These are phyloP conservation scores for Cymbomonas tetramitiformis DNA, from an alignment of 139 green algal species.

Conservation along the genomic window DNA sequence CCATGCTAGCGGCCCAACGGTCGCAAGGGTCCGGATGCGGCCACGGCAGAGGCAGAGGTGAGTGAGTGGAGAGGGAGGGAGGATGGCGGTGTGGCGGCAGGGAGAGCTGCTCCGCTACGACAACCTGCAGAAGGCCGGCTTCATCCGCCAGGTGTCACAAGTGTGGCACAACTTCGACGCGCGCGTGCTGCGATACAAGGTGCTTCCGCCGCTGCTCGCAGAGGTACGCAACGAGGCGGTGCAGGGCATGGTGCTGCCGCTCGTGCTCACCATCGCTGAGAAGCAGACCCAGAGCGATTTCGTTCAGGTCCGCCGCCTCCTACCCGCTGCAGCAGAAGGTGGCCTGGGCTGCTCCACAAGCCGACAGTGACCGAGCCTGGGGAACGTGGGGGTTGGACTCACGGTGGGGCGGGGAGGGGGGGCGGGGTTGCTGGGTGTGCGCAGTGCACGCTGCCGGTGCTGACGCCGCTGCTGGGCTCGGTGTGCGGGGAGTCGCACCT, in stretches of 20 bases:
- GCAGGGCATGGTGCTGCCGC: conserved; percentile 38
- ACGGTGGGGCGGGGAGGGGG: too few species aligned
- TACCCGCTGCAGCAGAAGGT: neutral
- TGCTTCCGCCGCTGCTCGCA: conserved; percentile 30
- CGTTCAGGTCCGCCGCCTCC: neutral
- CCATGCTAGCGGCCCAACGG: too few species aligned
- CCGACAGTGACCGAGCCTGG: too few species aligned
- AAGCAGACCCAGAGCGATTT: conserved; percentile 20
- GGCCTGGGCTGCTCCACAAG: too few species aligned
- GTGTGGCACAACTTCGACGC: conserved; percentile 50
- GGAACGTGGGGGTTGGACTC: too few species aligned
- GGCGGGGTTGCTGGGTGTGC: neutral
- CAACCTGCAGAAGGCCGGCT: too few species aligned
- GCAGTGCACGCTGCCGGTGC: conserved; percentile 27
- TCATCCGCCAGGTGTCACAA: too few species aligned
- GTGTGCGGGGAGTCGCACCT: conserved; percentile 39
- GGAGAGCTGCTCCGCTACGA: too few species aligned
- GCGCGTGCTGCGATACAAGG: conserved; percentile 46
- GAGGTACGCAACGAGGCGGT: conserved; percentile 38
- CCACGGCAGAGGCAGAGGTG: too few species aligned
- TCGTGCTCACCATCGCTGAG: conserved; percentile 41
- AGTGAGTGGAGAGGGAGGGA: too few species aligned
- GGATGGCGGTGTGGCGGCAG: too few species aligned
- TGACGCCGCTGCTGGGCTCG: conserved; percentile 27
- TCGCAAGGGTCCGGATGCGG: too few species aligned